A percentile compares a stretch with the other conserved stretches of the same genome.
Conservation (phyloP, 208 protist genomes). For the Plasmodiophora brassicae region DNA sequence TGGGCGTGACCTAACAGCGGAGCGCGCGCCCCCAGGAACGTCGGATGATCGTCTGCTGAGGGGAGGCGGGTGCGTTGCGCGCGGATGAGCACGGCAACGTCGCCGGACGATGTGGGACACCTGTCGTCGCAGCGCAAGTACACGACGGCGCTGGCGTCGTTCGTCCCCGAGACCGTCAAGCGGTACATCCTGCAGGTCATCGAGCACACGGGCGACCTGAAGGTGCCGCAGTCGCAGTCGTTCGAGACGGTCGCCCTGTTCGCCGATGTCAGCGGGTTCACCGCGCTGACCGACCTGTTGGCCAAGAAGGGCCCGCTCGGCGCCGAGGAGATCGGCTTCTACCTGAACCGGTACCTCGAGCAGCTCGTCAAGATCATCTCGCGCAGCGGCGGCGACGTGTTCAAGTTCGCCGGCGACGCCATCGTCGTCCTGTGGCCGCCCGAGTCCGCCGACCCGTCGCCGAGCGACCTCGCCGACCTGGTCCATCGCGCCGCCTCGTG, state of each 20-base stretch:
- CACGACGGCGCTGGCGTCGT: background rate
- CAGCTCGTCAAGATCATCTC: constrained; percentile 43
- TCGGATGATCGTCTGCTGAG: too few relatives aligned
- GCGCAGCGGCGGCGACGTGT: constrained; percentile 44
- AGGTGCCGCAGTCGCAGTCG: background rate
- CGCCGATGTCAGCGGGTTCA: constrained; percentile 46
- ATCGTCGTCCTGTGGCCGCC: constrained; percentile 45
- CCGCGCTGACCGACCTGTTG: constrained; percentile 31
- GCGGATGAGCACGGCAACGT: too few relatives aligned
- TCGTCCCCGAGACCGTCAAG: constrained; percentile 18
- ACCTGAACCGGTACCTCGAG: constrained; percentile 45
- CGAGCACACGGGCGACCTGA: background rate
- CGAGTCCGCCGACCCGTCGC: background rate
- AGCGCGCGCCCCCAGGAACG: too few relatives aligned
- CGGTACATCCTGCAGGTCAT: constrained; percentile 1
- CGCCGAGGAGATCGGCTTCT: constrained; percentile 37
- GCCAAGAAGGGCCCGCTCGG: constrained; percentile 39
- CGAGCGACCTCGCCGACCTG: background rate
- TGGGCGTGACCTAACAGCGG: too few relatives aligned
- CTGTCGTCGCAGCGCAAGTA: background rate
- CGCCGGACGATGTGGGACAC: background rate
- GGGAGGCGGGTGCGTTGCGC: too few relatives aligned
- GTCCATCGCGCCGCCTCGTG: constrained; percentile 41
- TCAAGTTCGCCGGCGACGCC: constrained; percentile 50
- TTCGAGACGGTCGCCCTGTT: constrained; percentile 44